Percentiles rank a stretch among this genome's conserved stretches.
These are phyloP conservation scores for Syzygium oleosum DNA, from an alignment of 345 rosid genomes.

Conservation along the genomic window DNA sequence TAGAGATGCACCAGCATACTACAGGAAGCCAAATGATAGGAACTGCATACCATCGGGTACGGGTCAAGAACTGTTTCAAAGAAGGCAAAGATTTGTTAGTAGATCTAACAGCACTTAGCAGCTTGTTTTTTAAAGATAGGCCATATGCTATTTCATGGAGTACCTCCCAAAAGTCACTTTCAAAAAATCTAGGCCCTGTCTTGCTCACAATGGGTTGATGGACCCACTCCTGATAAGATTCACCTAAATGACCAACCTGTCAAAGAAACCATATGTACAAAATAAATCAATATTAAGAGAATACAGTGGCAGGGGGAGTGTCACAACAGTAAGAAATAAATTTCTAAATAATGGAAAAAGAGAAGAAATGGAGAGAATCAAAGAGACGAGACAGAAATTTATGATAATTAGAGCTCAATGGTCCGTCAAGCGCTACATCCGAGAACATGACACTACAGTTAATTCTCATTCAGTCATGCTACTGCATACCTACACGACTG, in stretches of 20 bases:
- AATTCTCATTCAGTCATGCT: not conserved
- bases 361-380: not conserved
- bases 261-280: not conserved
- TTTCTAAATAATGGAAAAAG: not conserved
- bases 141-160: not conserved
- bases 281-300: not conserved
- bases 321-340: not conserved
- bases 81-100: not conserved
- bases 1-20: slow-evolving; percentile 49
- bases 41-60: slow-evolving; percentile 94
- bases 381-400: not conserved
- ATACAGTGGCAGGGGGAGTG: not conserved
- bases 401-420: not conserved
- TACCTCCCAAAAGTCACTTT: slow-evolving; percentile 93
- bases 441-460: not conserved
- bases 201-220: slow-evolving; percentile 90
- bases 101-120: not conserved
- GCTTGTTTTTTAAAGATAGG: not conserved
- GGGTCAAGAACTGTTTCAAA: slow-evolving; percentile 68
- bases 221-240: slow-evolving; percentile 91
- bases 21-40: slow-evolving; percentile 92
- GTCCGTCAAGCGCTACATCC: not conserved
- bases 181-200: slow-evolving; percentile 93
- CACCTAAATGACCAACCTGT: slow-evolving; percentile 99
- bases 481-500: not conserved